Evolutionary conservation across 176 grass and related monocot genomes (phyloP).

Genomic region (Luzula sylvatica): DNA sequence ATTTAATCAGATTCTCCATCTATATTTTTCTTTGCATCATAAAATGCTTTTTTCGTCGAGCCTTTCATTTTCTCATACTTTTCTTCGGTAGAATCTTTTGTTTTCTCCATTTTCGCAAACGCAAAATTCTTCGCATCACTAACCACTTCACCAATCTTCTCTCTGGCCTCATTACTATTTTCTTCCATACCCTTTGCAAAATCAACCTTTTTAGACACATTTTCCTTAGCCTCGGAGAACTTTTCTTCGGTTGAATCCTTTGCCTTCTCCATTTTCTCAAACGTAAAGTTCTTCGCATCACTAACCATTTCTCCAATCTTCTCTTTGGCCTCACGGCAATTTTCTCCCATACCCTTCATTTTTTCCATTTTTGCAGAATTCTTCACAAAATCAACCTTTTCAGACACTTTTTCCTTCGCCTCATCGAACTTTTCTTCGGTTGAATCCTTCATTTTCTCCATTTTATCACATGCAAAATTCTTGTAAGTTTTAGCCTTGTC

Average conservation of each 20-base stretch:
- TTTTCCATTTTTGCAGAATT: background rate
- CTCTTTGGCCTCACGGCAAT: background rate
- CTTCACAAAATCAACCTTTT: background rate
- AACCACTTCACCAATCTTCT: slow-evolving; percentile 2
- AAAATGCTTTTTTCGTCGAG: background rate
- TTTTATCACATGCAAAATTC: slow-evolving; percentile 10
- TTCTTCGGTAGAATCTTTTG: slow-evolving; percentile 6
- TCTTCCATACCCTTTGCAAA: background rate
- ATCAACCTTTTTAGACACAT: background rate
- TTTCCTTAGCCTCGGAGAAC: slow-evolving; percentile 19
- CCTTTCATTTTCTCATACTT: slow-evolving; percentile 10
- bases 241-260: slow-evolving; percentile 3
- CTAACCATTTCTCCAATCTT: background rate
- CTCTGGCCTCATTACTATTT: background rate
- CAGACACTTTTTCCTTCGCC: slow-evolving; percentile 16
- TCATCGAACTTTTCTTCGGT: slow-evolving; percentile 12
- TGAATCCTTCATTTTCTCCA: slow-evolving; percentile 10
- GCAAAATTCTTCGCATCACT: slow-evolving; percentile 7
- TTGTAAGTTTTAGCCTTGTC: background rate
- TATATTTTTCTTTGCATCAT: slow-evolving; percentile 4
- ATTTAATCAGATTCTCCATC: background rate
- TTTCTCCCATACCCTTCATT: too few species aligned
- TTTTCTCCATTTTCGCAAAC: slow-evolving; percentile 12
- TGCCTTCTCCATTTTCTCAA: slow-evolving; percentile 9
- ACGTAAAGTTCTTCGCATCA: slow-evolving; percentile 9